Percentiles rank a stretch among this genome's conserved stretches.
Conservation (phyloP, 495 filamentous ascomycete genomes). For the Daldinia childiae region DNA sequence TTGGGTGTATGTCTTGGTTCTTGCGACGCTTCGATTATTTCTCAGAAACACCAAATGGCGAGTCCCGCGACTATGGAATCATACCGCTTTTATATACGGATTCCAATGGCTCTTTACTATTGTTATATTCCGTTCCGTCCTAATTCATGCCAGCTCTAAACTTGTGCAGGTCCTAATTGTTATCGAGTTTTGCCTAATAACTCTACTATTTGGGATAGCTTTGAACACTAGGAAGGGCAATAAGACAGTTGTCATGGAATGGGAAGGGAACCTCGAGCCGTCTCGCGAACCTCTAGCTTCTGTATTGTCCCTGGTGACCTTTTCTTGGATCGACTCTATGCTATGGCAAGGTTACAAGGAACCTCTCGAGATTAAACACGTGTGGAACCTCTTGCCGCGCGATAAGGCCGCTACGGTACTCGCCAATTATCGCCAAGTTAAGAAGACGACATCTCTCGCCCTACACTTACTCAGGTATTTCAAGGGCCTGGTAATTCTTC, state of each 20-base stretch:
- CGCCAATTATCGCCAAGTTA: constrained; percentile 81
- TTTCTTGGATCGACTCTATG: constrained; percentile 89
- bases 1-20: constrained; percentile 84
- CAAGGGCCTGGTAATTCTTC: constrained; percentile 75
- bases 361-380: constrained; percentile 79
- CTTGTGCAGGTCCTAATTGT: constrained; percentile 69
- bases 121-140: constrained; percentile 80
- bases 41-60: constrained; percentile 72
- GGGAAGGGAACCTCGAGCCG: constrained; percentile 86
- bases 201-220: constrained; percentile 76
- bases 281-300: constrained; percentile 86
- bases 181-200: constrained; percentile 75
- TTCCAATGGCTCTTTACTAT: constrained; percentile 81
- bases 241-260: constrained; percentile 84
- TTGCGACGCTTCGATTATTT: constrained; percentile 77
- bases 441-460: constrained; percentile 82
- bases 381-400: constrained; percentile 90
- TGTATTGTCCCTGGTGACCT: constrained; percentile 86
- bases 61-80: constrained; percentile 86
- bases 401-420: constrained; percentile 86
- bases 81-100: constrained; percentile 87
- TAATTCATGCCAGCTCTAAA: constrained; percentile 79
- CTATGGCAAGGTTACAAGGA: constrained; percentile 92
- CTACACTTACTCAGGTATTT: constrained; percentile 89
- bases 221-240: constrained; percentile 90